phyloP scores from a whole-genome alignment of 2,329 filamentous ascomycete species.

The Colletotrichum sp. region DNA sequence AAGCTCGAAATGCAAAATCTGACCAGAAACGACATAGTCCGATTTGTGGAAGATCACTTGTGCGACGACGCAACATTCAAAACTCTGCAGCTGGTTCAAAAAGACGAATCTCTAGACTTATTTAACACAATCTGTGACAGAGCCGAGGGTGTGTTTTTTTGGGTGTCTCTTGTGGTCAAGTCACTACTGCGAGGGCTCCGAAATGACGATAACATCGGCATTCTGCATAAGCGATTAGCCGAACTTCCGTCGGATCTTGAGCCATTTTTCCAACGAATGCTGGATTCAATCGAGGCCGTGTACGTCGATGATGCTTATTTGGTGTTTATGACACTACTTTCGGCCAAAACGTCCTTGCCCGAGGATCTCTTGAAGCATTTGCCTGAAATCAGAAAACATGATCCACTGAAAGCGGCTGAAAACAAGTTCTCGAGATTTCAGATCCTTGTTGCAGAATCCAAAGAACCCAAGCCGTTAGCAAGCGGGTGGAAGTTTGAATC shows the following conservation, averaged over 20 bases:
- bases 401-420: too few relatives aligned
- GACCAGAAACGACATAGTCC: constrained; percentile 29
- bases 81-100: too few relatives aligned
- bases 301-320: not conserved
- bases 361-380: too few relatives aligned
- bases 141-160: constrained; percentile 38
- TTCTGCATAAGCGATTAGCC: not conserved
- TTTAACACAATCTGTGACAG: not conserved
- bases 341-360: not conserved
- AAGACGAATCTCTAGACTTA: too few relatives aligned
- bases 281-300: not conserved
- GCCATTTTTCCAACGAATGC: constrained; percentile 17
- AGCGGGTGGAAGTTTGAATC: too few relatives aligned
- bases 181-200: constrained; percentile 21
- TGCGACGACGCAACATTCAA: too few relatives aligned
- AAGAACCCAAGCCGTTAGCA: too few relatives aligned
- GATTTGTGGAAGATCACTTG: constrained; percentile 20
- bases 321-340: not conserved
- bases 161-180: constrained; percentile 29
- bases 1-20: constrained; percentile 29
- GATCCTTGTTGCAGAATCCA: too few relatives aligned
- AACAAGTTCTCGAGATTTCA: too few relatives aligned
- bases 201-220: not conserved
- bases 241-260: constrained; percentile 20
- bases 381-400: too few relatives aligned